These are phyloP conservation scores for Decorospora gaudefroyi DNA, from an alignment of 2,329 filamentous ascomycete species.

Conservation along the genomic window DNA sequence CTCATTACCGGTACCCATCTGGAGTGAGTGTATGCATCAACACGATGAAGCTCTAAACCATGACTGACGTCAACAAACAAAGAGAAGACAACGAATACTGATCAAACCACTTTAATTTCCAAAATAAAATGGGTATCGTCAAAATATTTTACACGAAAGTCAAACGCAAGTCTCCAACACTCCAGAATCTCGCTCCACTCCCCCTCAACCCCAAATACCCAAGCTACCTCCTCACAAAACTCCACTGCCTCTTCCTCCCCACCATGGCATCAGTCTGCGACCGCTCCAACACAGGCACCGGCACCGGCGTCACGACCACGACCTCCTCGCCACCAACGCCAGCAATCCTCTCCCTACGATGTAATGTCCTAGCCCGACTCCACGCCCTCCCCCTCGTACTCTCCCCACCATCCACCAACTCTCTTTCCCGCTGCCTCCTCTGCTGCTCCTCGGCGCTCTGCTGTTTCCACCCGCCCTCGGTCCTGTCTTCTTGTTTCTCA, in stretches of 20 bases:
- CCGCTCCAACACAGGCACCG: slow-evolving; percentile 8
- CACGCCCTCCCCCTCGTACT: slow-evolving; percentile 23
- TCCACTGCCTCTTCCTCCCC: slow-evolving; percentile 21
- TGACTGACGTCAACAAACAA: no score
- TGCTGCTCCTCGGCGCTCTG: slow-evolving; percentile 38
- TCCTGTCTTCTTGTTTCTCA: slow-evolving; percentile 67
- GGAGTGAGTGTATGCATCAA: no score
- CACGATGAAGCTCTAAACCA: no score
- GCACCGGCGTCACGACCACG: neutral
- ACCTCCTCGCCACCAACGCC: neutral
- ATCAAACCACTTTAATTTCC: no score
- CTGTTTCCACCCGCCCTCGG: slow-evolving; percentile 62
- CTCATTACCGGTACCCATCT: no score
- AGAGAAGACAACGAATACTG: no score
- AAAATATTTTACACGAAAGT: neutral
- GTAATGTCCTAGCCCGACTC: slow-evolving; percentile 31
- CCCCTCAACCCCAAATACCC: no score
- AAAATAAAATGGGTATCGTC: no score
- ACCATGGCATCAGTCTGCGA: slow-evolving; percentile 19
- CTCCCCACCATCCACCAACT: slow-evolving; percentile 25
- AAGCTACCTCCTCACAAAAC: slow-evolving; percentile 22
- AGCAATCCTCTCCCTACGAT: slow-evolving; percentile 19
- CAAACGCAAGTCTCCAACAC: neutral
- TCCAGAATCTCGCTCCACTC: neutral
- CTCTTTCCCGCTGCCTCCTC: slow-evolving; percentile 21